phyloP scores from a whole-genome alignment of 257 asterid genomes.

The Solanum tarijense region DNA sequence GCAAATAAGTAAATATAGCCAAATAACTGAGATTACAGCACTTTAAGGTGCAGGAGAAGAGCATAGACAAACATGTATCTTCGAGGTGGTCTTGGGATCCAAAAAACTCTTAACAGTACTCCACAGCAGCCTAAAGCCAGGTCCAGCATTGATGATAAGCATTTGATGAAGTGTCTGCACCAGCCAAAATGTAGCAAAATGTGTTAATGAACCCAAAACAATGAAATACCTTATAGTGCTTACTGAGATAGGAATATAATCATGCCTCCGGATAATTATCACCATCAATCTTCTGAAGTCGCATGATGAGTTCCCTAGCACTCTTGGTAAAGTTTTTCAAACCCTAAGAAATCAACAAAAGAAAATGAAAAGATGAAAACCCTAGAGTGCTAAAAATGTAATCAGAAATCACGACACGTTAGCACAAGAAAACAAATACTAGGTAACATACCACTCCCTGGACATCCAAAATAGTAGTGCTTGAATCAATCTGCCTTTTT shows the following conservation, averaged over 20 bases:
- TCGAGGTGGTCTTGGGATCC: slow-evolving; percentile 65
- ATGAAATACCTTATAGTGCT: slow-evolving; percentile 3
- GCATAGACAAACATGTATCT: slow-evolving; percentile 53
- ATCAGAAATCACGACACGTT: neutral
- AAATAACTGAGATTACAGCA: neutral
- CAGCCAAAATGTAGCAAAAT: neutral
- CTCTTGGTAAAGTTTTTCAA: slow-evolving; percentile 60
- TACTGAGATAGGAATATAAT: slow-evolving; percentile 9
- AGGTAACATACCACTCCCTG: slow-evolving; percentile 68
- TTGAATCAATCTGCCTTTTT: slow-evolving; percentile 78
- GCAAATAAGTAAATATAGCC: slow-evolving; percentile 4
- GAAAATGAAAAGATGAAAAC: neutral
- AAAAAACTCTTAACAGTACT: slow-evolving; percentile 54
- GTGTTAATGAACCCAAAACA: slow-evolving; percentile 8
- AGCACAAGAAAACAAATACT: neutral
- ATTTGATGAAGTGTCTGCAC: slow-evolving; percentile 78
- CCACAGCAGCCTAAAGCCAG: slow-evolving; percentile 71
- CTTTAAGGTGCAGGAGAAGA: slow-evolving; percentile 2
- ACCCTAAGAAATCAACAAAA: slow-evolving; percentile 38
- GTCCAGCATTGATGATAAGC: slow-evolving; percentile 83
- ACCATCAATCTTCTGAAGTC: slow-evolving; percentile 82
- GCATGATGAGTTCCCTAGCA: slow-evolving; percentile 64
- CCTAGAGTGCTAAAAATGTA: neutral
- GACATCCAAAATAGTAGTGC: slow-evolving; percentile 78
- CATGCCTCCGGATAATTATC: slow-evolving; percentile 83